Evolutionary conservation across 2,329 filamentous ascomycete species (phyloP), one percentile per base, ranked within the genome.

Genomic region (Claviceps citrina): DNA sequence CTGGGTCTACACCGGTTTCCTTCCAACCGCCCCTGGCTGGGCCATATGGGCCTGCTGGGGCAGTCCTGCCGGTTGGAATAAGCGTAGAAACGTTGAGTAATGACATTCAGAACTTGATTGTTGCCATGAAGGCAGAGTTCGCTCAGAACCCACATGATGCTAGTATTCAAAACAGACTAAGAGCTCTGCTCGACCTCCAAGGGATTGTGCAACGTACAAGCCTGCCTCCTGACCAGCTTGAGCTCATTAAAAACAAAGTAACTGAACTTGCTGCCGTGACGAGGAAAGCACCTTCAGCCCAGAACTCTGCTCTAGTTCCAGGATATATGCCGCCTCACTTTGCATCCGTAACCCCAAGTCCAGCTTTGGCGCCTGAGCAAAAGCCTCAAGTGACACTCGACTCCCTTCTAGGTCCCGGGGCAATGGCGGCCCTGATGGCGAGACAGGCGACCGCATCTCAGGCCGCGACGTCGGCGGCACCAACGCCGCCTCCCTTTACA

Each of bases 171-270:
- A 79, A 76, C 54, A 84, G 82, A 62, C 67, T 94, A 54, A 83
- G 84, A 63, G 85, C 86, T 46, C 73, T 95, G 51, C 67, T 87
- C 61, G 84, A 91, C 60, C 72, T 96, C 47, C 84, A 93, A 64
- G 53, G 51, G 44, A 76, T 71, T 49, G 67, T 95, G 55, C 77
- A 83, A 58, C 79, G 71, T 50, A 81, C 85, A 60, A 78, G 79
- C 55, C 69, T 94, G 57, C 80, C 80, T 44, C 76, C 78, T 52
- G 79, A 87, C 54, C 83, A 93, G 64, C 71, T 94, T 56, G 77
- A 82, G 61, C 75, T 82, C 58, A 82, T 94, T 61, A 84, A 81
- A 61, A 78, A 81, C 57, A 84, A 91, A 71, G 78, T 95, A 60
- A 77, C 81, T 59, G 76, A 78, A 60, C 72, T 94, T 59, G 73